These are phyloP conservation scores for Fonsecaea pedrosoi DNA, from an alignment of 2,329 filamentous ascomycete genomes.

Conservation along the genomic window DNA sequence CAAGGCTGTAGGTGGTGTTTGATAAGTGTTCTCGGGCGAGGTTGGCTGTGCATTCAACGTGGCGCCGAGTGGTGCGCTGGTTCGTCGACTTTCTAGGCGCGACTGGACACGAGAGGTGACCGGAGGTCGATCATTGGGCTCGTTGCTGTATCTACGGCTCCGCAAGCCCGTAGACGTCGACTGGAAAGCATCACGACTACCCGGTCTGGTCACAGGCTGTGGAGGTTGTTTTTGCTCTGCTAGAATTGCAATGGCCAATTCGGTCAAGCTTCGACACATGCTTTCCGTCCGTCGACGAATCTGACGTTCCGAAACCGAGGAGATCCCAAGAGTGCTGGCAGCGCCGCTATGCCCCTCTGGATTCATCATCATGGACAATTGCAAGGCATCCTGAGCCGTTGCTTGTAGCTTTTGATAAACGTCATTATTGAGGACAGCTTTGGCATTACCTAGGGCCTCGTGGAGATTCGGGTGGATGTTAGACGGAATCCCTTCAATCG, in stretches of 20 bases:
- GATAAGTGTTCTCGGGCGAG: constrained; percentile 25
- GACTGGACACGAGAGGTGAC: constrained; percentile 43
- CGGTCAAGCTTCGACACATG: constrained; percentile 89
- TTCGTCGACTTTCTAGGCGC: constrained; percentile 50
- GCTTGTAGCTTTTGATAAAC: constrained; percentile 81
- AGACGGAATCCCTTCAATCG: constrained; percentile 50
- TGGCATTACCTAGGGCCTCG: constrained; percentile 80
- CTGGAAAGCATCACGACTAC: constrained; percentile 42
- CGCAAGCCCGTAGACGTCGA: constrained; percentile 45
- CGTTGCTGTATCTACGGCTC: constrained; percentile 47
- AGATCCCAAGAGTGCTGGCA: constrained; percentile 58
- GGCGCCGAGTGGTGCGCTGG: constrained; percentile 30
- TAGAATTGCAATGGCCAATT: constrained; percentile 84
- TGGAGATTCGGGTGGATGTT: constrained; percentile 76
- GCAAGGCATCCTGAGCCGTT: constrained; percentile 79
- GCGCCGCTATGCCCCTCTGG: constrained; percentile 55
- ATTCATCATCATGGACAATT: constrained; percentile 74
- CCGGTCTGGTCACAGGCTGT: constrained; percentile 38
- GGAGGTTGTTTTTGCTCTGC: constrained; percentile 55
- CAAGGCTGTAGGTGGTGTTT: constrained; percentile 42
- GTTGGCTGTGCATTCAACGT: constrained; percentile 23
- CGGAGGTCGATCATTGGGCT: constrained; percentile 46
- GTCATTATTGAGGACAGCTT: constrained; percentile 69
- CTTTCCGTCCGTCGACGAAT: constrained; percentile 89
- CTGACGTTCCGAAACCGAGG: constrained; percentile 73